phyloP scores from a whole-genome alignment of 768 basidiomycete genomes.

The Pluteus cervinus region DNA sequence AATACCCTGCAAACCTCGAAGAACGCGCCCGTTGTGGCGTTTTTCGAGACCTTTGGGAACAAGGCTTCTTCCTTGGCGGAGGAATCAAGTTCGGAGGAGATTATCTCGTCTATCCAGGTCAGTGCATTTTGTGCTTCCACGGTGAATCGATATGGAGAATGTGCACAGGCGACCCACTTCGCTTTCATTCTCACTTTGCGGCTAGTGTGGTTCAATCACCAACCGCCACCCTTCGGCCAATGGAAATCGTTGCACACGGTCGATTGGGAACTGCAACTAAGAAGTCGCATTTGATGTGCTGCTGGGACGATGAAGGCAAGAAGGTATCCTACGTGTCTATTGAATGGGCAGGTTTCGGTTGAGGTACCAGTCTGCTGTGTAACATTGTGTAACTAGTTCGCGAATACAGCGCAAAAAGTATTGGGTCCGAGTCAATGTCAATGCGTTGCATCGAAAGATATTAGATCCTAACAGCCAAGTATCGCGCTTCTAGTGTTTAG shows the following conservation, averaged over 20 bases:
- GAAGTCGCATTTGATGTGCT: constrained; percentile 88
- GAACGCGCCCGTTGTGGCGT: constrained; percentile 77
- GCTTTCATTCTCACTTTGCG: constrained; percentile 96
- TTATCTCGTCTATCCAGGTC: constrained; percentile 94
- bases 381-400: too few relatives aligned
- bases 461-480: too few relatives aligned
- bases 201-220: constrained; percentile 74
- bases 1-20: constrained; percentile 55
- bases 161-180: constrained; percentile 75
- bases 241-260: constrained; percentile 95
- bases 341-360: constrained; percentile 92
- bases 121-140: constrained; percentile 13
- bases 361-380: constrained; percentile 14
- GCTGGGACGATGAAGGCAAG: constrained; percentile 71
- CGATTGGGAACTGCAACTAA: constrained; percentile 95
- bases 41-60: constrained; percentile 75
- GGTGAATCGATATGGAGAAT: constrained; percentile 1
- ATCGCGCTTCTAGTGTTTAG: too few relatives aligned
- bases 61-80: constrained; percentile 82
- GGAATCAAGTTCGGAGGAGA: constrained; percentile 96
- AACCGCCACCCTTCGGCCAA: constrained; percentile 57
- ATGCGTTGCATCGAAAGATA: too few relatives aligned
- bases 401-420: too few relatives aligned
- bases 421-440: too few relatives aligned
- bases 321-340: constrained; percentile 72